A percentile compares a stretch with the other conserved stretches of the same genome.
Conservation (phyloP, 768 basidiomycete genomes). For the Phaffia australis region DNA sequence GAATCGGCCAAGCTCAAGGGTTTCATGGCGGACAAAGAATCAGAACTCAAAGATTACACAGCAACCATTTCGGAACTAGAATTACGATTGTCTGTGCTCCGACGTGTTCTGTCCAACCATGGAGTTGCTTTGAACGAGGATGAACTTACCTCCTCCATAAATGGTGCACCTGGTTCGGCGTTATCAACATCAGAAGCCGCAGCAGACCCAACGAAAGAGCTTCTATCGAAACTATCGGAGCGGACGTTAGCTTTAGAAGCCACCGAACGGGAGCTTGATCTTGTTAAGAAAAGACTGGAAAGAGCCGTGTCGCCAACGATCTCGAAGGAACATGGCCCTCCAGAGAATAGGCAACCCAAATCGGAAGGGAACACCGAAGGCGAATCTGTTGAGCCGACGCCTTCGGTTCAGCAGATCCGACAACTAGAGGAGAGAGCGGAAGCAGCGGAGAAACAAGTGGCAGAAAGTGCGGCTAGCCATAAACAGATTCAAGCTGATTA, state of each 20-base stretch:
- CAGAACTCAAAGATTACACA: constrained; percentile 51
- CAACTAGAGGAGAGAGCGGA: constrained; percentile 21
- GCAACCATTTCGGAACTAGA: constrained; percentile 59
- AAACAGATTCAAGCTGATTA: constrained; percentile 84
- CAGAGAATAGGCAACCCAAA: constrained; percentile 51
- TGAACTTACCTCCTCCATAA: constrained; percentile 38
- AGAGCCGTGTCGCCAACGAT: constrained; percentile 56
- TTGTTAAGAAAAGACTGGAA: constrained; percentile 54
- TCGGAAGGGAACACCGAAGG: constrained; percentile 55
- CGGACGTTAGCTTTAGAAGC: constrained; percentile 59
- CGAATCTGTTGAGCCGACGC: constrained; percentile 44
- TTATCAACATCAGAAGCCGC: constrained; percentile 16
- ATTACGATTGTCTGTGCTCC: constrained; percentile 64
- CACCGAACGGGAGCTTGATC: constrained; percentile 63
- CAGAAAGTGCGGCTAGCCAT: constrained; percentile 14
- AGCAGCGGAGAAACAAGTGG: constrained; percentile 50
- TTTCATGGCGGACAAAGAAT: constrained; percentile 57
- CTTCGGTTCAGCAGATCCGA: constrained; percentile 30
- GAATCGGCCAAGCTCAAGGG: constrained; percentile 62
- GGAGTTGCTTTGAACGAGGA: constrained; percentile 71
- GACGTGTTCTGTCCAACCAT: constrained; percentile 76
- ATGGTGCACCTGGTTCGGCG: constrained; percentile 41
- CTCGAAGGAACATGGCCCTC: constrained; percentile 45
- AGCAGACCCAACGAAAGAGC: constrained; percentile 43
- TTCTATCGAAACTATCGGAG: constrained; percentile 69